These are phyloP conservation scores for Penicillium frequentans DNA, from an alignment of 2,329 filamentous ascomycete genomes.

Conservation along the genomic window DNA sequence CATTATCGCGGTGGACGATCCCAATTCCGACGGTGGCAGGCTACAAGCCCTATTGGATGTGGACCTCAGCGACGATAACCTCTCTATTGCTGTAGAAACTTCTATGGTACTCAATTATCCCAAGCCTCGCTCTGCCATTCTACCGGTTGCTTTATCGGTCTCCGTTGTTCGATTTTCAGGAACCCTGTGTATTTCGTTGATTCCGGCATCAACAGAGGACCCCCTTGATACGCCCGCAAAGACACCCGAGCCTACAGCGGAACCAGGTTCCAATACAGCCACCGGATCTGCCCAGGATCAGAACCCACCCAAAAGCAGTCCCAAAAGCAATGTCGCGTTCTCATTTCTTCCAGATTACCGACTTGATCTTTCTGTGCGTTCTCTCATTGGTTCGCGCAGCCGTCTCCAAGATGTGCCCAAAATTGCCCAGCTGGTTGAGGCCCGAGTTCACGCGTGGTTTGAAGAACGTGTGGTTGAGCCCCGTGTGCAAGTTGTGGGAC, in stretches of 20 bases:
- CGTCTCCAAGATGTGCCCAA: slow-evolving; percentile 67
- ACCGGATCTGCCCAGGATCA: slow-evolving; percentile 16
- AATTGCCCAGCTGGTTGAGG: slow-evolving; percentile 65
- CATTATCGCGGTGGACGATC: slow-evolving; percentile 74
- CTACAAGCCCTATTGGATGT: slow-evolving; percentile 96
- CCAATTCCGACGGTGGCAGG: slow-evolving; percentile 64
- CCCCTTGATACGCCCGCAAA: slow-evolving; percentile 37
- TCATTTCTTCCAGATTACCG: slow-evolving; percentile 72
- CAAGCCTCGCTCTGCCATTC: slow-evolving; percentile 79
- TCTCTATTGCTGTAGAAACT: slow-evolving; percentile 92
- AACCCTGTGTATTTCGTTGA: slow-evolving; percentile 89
- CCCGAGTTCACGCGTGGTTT: slow-evolving; percentile 65
- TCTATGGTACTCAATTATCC: slow-evolving; percentile 94
- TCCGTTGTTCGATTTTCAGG: slow-evolving; percentile 93
- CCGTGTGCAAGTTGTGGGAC: slow-evolving; percentile 63
- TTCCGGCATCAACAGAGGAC: slow-evolving; percentile 59
- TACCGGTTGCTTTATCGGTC: slow-evolving; percentile 89
- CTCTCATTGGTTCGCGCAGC: slow-evolving; percentile 62
- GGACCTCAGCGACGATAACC: slow-evolving; percentile 85
- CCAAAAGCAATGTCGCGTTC: slow-evolving; percentile 84
- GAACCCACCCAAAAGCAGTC: slow-evolving; percentile 51
- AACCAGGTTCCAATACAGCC: slow-evolving; percentile 9
- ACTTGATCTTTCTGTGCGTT: slow-evolving; percentile 64
- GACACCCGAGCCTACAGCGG: slow-evolving; percentile 29
- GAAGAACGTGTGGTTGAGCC: slow-evolving; percentile 67